Base-by-base conservation (phyloP, 2,329 filamentous ascomycete species). In the Albophoma yamanashiensis region DNA sequence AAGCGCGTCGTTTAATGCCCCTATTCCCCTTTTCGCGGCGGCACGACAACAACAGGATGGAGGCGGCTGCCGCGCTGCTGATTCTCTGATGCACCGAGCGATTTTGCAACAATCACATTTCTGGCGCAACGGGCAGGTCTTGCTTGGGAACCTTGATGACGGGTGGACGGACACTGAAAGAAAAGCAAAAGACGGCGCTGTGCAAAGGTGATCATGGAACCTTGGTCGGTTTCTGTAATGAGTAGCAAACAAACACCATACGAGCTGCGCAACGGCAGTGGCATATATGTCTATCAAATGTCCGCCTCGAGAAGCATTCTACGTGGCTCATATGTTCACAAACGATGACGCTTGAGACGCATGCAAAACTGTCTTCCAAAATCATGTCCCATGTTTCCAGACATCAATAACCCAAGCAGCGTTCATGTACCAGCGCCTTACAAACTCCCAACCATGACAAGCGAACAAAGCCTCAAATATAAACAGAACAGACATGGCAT, bases 1-100 rank as follows among this genome's bases (percentile, higher is more conserved):
- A 86, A 88, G 78, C 79, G 85, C 57, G 83, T 87, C 58, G 83
- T 87, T 66, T 88, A 76, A 75, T 42, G 20, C 20, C 31, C 14
- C 50, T 20, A 15, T 20, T 17, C 11, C 31, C 52, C 15, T 40
- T 40, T 40, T 56, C 50, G 20, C 8, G 25, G 20, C 8, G 25
- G 25, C 27, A 39, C 45, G 34, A 42, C 45, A 42, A 42, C 17
- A 52, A 55, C 20, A 20, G 25, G 38, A 31, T 38, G 40, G 7
- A 27, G 27, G 47, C 47, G 27, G 50, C 34, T 20, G 50, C 50
- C 17, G 57, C 22, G 45, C 22, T 31, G 57, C 57, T 22, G 22
- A 55, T 55, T 58, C 36, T 52, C 57, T 58, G 34, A 42, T 58
- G 50, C 57, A 43, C 45, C 47, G 38, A 45, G 38, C 42, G 59